phyloP scores from a whole-genome alignment of 1,284 basidiomycete genomes.

The Microbotryum violaceum region DNA sequence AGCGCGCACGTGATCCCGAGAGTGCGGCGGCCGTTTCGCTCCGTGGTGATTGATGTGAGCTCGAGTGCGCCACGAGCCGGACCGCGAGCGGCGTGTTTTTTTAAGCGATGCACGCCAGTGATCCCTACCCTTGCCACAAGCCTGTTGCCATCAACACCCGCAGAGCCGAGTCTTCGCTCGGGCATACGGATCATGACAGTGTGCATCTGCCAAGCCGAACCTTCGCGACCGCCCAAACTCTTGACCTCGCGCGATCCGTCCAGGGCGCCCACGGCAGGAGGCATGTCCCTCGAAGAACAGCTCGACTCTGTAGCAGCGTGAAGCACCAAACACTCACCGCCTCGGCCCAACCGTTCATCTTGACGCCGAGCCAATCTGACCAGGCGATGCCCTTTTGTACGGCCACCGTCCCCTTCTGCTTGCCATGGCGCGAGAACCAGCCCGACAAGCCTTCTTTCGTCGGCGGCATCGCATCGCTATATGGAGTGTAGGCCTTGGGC shows the following conservation, averaged over 20 bases:
- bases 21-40: no score
- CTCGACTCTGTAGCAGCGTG: not conserved
- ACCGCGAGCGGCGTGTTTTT: not conserved
- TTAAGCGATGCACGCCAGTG: no score
- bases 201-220: no score
- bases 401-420: slow-evolving; percentile 5
- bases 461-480: slow-evolving; percentile 1
- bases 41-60: not conserved
- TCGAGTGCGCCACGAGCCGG: not conserved
- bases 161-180: no score
- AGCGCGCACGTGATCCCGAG: no score
- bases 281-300: not conserved
- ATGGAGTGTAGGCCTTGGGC: slow-evolving; percentile 1
- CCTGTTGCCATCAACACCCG: no score
- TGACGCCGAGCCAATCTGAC: slow-evolving; percentile 15
- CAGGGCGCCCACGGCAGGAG: no score
- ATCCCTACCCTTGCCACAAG: no score
- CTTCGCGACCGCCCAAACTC: no score
- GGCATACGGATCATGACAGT: no score
- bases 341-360: slow-evolving; percentile 11
- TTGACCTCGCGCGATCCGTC: no score
- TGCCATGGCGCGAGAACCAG: slow-evolving; percentile 4
- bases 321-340: not conserved
- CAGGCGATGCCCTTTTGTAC: slow-evolving; percentile 11
- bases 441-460: slow-evolving; percentile 19